A percentile compares a stretch with the other conserved stretches of the same genome.
Evolutionary conservation across 306 rosid genomes (phyloP).

Genomic region (Quercus gilva): DNA sequence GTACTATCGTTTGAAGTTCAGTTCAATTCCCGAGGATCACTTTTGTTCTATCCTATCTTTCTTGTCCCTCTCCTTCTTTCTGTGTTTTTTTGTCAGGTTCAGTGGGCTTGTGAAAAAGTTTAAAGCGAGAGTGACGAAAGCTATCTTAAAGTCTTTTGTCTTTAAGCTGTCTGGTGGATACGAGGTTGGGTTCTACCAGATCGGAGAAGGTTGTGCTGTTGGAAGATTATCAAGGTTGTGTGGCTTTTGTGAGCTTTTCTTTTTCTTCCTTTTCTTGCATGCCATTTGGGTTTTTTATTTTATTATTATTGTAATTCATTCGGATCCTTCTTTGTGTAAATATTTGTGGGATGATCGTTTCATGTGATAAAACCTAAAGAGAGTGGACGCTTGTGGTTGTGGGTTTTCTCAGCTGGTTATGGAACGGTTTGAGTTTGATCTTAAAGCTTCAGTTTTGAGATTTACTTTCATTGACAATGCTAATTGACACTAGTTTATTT

Average conservation of each 20-base stretch:
- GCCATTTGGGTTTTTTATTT: neutral
- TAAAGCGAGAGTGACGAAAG: constrained; percentile 14
- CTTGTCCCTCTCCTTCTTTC: constrained; percentile 16
- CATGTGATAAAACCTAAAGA: neutral
- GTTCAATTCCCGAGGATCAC: constrained; percentile 62
- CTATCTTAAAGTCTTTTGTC: constrained; percentile 3
- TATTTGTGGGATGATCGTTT: neutral
- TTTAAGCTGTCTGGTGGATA: constrained; percentile 20
- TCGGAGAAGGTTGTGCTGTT: constrained; percentile 26
- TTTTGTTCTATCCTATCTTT: constrained; percentile 14
- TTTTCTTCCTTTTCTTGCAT: constrained; percentile 3
- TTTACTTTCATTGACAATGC: neutral
- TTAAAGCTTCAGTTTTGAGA: neutral
- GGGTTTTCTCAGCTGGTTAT: neutral
- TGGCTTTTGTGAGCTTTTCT: constrained; percentile 7
- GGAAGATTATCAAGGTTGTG: constrained; percentile 36
- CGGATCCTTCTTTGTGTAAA: neutral
- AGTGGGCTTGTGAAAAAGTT: constrained; percentile 12
- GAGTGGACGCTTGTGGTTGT: neutral
- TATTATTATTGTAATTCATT: neutral
- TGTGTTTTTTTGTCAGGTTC: constrained; percentile 29
- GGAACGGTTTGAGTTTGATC: neutral
- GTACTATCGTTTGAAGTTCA: constrained; percentile 6
- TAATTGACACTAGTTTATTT: neutral
- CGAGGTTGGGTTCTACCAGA: constrained; percentile 45